phyloP scores from a whole-genome alignment of 2,329 filamentous ascomycete genomes.

The Arthrobotrys conoides region DNA sequence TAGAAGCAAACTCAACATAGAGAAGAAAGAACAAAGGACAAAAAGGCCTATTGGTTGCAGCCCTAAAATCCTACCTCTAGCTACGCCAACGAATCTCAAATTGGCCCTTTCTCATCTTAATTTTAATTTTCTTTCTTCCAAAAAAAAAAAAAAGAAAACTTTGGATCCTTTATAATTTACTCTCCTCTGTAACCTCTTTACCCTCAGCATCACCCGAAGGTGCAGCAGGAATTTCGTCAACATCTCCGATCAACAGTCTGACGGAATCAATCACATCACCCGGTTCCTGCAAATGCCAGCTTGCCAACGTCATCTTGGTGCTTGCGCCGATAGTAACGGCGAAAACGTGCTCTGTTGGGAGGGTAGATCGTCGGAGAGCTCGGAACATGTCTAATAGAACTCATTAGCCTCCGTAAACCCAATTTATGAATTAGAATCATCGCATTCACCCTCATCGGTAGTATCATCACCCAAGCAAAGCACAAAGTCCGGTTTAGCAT shows the following conservation, averaged over 20 bases:
- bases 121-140: neutral
- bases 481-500: slow-evolving; percentile 81
- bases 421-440: neutral
- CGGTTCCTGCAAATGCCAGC: slow-evolving; percentile 90
- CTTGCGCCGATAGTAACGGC: slow-evolving; percentile 92
- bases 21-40: neutral
- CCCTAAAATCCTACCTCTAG: slow-evolving; percentile 6
- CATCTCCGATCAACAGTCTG: slow-evolving; percentile 70
- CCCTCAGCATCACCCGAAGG: slow-evolving; percentile 17
- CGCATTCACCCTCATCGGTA: slow-evolving; percentile 89
- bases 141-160: no score
- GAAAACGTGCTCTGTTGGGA: slow-evolving; percentile 78
- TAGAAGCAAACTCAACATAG: slow-evolving; percentile 18
- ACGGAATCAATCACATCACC: slow-evolving; percentile 83
- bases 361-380: slow-evolving; percentile 75
- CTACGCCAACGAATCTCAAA: neutral
- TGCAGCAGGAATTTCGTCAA: slow-evolving; percentile 28
- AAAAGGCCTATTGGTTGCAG: neutral
- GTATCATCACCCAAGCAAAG: slow-evolving; percentile 95
- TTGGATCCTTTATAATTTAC: slow-evolving; percentile 12
- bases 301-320: slow-evolving; percentile 90
- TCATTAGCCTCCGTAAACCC: slow-evolving; percentile 54
- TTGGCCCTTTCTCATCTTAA: neutral
- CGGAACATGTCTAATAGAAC: slow-evolving; percentile 80
- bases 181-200: slow-evolving; percentile 6